Evolutionary conservation across 179 eudicot genomes (phyloP).

Genomic region (Silene noctiflora): DNA sequence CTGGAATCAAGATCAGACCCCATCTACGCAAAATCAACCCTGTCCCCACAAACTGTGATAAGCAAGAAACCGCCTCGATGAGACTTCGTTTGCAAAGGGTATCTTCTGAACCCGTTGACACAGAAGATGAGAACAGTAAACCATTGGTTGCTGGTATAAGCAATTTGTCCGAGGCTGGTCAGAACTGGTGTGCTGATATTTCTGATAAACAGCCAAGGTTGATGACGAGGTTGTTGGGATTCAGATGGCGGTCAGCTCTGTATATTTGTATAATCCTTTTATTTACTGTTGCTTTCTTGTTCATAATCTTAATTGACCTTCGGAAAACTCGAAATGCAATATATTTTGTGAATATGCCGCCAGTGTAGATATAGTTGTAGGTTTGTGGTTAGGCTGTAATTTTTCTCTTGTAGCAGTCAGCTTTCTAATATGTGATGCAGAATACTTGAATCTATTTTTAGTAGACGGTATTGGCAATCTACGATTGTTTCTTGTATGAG

Average conservation of each 20-base stretch:
- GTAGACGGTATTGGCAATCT: constrained; percentile 1
- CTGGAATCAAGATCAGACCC: constrained; percentile 54
- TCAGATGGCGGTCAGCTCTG: constrained; percentile 13
- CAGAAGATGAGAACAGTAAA: constrained; percentile 20
- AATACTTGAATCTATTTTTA: not conserved
- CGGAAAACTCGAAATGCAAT: constrained; percentile 23
- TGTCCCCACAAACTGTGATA: constrained; percentile 7
- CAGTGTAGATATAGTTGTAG: constrained; percentile 26
- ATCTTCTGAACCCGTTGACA: not conserved
- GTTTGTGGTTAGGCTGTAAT: constrained; percentile 5
- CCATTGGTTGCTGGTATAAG: constrained; percentile 21
- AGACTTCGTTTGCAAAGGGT: constrained; percentile 41
- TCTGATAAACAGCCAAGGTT: not conserved
- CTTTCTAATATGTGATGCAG: constrained; percentile 12
- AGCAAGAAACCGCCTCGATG: constrained; percentile 62
- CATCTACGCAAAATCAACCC: constrained; percentile 29
- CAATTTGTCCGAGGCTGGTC: constrained; percentile 15
- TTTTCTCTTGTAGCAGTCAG: constrained; percentile 10
- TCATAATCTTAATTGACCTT: constrained; percentile 22
- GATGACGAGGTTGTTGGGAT: not conserved
- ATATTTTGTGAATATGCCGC: constrained; percentile 3
- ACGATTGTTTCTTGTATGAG: no score
- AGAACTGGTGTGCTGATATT: constrained; percentile 1
- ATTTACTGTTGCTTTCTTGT: constrained; percentile 21
- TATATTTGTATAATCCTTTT: constrained; percentile 15